Conservation (phyloP, 2,329 filamentous ascomycete genomes). For the Calonectria hawksworthii region DNA sequence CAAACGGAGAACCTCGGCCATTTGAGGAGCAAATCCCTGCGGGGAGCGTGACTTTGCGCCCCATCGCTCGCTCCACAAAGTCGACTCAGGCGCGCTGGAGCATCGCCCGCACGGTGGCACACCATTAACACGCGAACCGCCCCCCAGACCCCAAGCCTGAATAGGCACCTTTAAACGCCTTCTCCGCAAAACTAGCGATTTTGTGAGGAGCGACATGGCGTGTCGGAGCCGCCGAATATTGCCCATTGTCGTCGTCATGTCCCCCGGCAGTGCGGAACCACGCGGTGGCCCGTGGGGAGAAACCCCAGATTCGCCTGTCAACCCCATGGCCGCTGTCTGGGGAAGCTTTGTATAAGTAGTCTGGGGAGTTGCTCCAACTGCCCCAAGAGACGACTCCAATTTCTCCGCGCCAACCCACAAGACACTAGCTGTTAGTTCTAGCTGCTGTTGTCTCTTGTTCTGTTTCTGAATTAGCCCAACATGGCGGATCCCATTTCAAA, state of each 20-base stretch:
- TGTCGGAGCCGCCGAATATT: slow-evolving; percentile 5
- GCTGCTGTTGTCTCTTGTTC: not conserved
- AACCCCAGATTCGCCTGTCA: slow-evolving; percentile 32
- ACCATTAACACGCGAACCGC: slow-evolving; percentile 1
- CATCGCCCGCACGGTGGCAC: slow-evolving; percentile 3
- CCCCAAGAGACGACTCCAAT: slow-evolving; percentile 14
- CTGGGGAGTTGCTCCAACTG: slow-evolving; percentile 7
- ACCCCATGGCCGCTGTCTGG: slow-evolving; percentile 23
- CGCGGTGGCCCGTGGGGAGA: slow-evolving; percentile 20
- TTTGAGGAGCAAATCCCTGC: slow-evolving; percentile 7
- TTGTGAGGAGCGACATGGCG: not conserved
- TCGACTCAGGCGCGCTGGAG: slow-evolving; percentile 20
- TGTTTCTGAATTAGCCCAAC: not conserved
- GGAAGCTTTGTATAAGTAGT: slow-evolving; percentile 35
- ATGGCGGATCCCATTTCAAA: slow-evolving; percentile 20
- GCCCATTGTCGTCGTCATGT: slow-evolving; percentile 15
- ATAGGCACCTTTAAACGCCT: slow-evolving; percentile 37
- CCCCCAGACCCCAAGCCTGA: slow-evolving; percentile 19
- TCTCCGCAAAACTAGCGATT: slow-evolving; percentile 7
- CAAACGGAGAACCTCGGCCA: not conserved
- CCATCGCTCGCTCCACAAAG: slow-evolving; percentile 26
- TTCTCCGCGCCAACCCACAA: not conserved
- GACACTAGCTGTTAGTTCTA: not conserved
- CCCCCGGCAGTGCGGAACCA: not conserved
- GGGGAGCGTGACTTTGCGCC: slow-evolving; percentile 17